phyloP scores from a whole-genome alignment of 1,284 basidiomycete genomes.

The Rhizoctonia solani region DNA sequence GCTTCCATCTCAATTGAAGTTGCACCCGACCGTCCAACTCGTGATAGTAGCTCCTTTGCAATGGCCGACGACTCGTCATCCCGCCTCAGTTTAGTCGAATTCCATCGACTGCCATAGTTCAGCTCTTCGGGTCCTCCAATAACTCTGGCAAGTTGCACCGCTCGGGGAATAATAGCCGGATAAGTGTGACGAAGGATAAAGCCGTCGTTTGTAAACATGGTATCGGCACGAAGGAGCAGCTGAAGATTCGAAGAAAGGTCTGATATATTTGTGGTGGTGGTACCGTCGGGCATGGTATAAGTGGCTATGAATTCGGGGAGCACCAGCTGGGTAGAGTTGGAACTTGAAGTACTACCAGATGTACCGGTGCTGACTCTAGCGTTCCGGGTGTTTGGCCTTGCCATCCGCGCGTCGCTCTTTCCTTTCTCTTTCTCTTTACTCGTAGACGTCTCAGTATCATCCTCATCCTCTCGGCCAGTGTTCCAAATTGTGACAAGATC shows the following conservation, averaged over 20 bases:
- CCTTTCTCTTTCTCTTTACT: too few species aligned
- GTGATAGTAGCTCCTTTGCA: neutral
- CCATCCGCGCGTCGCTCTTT: too few species aligned
- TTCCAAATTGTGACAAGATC: constrained; percentile 8
- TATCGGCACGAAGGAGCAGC: constrained; percentile 5
- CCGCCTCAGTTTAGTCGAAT: neutral
- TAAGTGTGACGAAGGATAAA: neutral
- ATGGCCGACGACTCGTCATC: neutral
- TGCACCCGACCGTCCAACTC: neutral
- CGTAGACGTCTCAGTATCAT: neutral
- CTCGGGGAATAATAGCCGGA: neutral
- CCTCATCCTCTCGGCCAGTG: neutral
- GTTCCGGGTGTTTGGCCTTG: neutral
- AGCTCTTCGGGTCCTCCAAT: too few species aligned
- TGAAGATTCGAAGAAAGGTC: neutral
- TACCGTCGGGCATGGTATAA: neutral
- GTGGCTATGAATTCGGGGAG: neutral
- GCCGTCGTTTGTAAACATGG: neutral
- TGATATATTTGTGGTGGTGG: neutral
- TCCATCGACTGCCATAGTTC: neutral
- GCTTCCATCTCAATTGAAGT: constrained; percentile 2
- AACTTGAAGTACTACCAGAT: neutral
- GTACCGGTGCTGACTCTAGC: too few species aligned
- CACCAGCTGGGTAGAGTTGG: neutral
- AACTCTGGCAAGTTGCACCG: too few species aligned